phyloP scores from a whole-genome alignment of 305 asterid species.

The Nicotiana rustica region DNA sequence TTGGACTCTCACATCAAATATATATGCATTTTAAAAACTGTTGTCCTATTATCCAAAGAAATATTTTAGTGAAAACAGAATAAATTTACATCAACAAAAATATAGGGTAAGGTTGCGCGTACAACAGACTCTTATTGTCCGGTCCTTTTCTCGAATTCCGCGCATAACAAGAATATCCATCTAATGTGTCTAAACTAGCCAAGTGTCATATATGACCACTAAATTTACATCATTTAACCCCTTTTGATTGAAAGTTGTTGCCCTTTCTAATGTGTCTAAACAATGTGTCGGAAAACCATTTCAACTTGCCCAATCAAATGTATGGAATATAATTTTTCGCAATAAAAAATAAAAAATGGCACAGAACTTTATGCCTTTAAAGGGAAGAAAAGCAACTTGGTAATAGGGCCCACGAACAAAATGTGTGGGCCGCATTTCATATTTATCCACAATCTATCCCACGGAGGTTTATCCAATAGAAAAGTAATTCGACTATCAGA shows the following conservation, averaged over 20 bases:
- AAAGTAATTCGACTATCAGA: neutral
- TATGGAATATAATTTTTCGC: neutral
- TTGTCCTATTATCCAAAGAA: too few relatives aligned
- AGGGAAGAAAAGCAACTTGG: conserved; percentile 31
- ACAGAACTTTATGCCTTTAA: conserved; percentile 5
- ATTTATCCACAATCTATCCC: conserved; percentile 27
- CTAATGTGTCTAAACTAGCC: too few relatives aligned
- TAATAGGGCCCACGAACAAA: neutral
- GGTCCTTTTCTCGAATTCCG: too few relatives aligned
- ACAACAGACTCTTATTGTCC: too few relatives aligned
- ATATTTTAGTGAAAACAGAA: too few relatives aligned
- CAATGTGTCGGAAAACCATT: neutral
- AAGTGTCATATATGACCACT: too few relatives aligned
- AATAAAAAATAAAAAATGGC: neutral
- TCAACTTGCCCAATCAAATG: conserved; percentile 7
- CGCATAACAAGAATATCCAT: too few relatives aligned
- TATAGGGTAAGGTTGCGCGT: too few relatives aligned
- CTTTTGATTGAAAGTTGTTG: neutral
- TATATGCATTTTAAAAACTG: too few relatives aligned
- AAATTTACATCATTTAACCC: too few relatives aligned
- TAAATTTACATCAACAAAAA: neutral
- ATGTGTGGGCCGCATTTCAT: conserved; percentile 18
- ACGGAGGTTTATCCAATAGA: neutral
- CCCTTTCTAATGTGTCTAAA: neutral
- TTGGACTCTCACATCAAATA: too few relatives aligned